These are phyloP conservation scores for Rubroboletus satanas DNA, from an alignment of 768 basidiomycete species.

Conservation along the genomic window DNA sequence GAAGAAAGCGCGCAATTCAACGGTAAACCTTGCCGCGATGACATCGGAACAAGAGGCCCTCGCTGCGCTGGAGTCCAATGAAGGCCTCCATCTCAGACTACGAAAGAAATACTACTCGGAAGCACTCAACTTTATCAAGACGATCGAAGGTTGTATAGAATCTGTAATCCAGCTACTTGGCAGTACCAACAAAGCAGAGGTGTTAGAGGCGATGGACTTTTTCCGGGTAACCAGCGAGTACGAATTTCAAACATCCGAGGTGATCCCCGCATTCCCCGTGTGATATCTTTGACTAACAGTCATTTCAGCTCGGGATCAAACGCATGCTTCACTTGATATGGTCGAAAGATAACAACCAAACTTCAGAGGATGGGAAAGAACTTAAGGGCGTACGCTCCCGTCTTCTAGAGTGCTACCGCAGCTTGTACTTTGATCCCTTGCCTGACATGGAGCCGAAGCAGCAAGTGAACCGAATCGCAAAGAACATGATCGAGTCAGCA, in stretches of 20 bases:
- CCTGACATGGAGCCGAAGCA: constrained; percentile 73
- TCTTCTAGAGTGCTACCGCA: constrained; percentile 84
- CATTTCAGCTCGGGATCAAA: constrained; percentile 73
- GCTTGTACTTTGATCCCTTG: constrained; percentile 83
- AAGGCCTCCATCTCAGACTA: constrained; percentile 62
- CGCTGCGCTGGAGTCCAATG: constrained; percentile 61
- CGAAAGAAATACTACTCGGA: constrained; percentile 86
- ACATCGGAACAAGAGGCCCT: constrained; percentile 69
- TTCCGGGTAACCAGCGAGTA: constrained; percentile 82
- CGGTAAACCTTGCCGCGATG: constrained; percentile 66
- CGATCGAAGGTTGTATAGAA: constrained; percentile 65
- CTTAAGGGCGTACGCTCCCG: constrained; percentile 84
- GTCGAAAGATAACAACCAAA: constrained; percentile 85
- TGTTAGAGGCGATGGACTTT: constrained; percentile 84
- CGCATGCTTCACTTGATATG: constrained; percentile 97
- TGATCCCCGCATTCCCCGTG: constrained; percentile 26
- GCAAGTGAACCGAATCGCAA: constrained; percentile 88
- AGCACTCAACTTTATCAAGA: constrained; percentile 76
- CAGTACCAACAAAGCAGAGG: constrained; percentile 80
- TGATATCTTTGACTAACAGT: constrained; percentile 1
- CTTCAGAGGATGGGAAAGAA: constrained; percentile 75
- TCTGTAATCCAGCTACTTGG: constrained; percentile 75
- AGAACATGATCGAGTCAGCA: constrained; percentile 93
- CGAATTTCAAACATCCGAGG: constrained; percentile 73
- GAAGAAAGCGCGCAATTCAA: constrained; percentile 61